Percentiles rank a stretch among this genome's conserved stretches.
These are phyloP conservation scores for Neckera pumila DNA, from an alignment of 225 moss, liverwort and hornwort species.

Conservation along the genomic window DNA sequence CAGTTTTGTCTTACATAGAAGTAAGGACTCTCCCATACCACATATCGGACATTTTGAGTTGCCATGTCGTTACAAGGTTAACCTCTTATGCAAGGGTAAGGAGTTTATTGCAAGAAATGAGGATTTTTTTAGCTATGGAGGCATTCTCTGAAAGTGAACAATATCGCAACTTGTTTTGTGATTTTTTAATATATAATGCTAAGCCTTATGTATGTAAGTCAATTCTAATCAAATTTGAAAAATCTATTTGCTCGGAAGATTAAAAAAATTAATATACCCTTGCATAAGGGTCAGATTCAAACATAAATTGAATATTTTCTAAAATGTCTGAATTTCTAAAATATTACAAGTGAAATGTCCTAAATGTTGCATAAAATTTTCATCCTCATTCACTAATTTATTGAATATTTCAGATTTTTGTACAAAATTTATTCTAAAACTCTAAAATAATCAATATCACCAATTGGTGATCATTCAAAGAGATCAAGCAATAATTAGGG, in stretches of 20 bases:
- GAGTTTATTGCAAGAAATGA: neutral
- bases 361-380: neutral
- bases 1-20: neutral
- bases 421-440: too few relatives aligned
- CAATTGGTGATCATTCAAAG: too few relatives aligned
- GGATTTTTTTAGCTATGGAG: neutral
- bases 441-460: too few relatives aligned
- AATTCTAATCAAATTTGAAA: neutral
- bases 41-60: fast-evolving
- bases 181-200: neutral
- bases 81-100: neutral
- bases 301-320: neutral
- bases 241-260: neutral
- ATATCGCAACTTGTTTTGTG: neutral
- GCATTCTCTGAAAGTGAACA: neutral
- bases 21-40: fast-evolving
- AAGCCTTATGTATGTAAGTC: neutral
- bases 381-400: neutral
- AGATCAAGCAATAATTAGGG: too few relatives aligned
- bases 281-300: neutral
- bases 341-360: neutral
- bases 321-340: neutral
- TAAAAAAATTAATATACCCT: too few relatives aligned
- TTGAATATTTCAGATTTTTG: too few relatives aligned
- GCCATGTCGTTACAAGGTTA: neutral